phyloP scores from a whole-genome alignment of 768 basidiomycete species.

The Phylloporus scabripes region DNA sequence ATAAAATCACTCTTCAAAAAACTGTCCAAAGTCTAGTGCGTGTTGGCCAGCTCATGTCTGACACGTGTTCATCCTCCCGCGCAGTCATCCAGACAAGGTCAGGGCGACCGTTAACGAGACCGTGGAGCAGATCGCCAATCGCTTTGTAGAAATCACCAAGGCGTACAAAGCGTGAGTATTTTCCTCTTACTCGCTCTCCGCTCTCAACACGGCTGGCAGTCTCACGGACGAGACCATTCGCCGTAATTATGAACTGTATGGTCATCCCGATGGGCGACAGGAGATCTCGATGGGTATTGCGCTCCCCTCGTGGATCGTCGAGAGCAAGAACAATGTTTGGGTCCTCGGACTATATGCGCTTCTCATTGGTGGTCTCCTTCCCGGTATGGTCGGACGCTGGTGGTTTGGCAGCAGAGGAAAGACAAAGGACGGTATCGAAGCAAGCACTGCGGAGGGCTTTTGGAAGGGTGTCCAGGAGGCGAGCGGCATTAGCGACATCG shows the following conservation, averaged over 20 bases:
- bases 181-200: not conserved
- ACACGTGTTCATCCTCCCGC: not conserved
- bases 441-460: constrained; percentile 75
- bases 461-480: constrained; percentile 86
- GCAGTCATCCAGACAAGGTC: constrained; percentile 96
- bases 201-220: constrained; percentile 32
- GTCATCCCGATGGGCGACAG: constrained; percentile 96
- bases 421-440: constrained; percentile 89
- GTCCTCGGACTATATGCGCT: constrained; percentile 85
- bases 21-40: constrained; percentile 81
- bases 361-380: constrained; percentile 82
- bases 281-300: constrained; percentile 93
- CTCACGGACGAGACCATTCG: constrained; percentile 91
- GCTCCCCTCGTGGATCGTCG: constrained; percentile 88
- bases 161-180: constrained; percentile 85
- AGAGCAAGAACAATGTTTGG: constrained; percentile 86
- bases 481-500: constrained; percentile 62
- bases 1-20: constrained; percentile 96
- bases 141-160: constrained; percentile 91
- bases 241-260: constrained; percentile 82
- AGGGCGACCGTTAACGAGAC: constrained; percentile 78
- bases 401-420: constrained; percentile 90
- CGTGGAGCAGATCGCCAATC: constrained; percentile 75
- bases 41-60: not conserved
- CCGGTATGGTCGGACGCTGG: constrained; percentile 88